Percentiles rank a stretch among this genome's conserved stretches.
phyloP scores from a whole-genome alignment of 1,284 basidiomycete species.

The Sanguinoderma infundibulare region DNA sequence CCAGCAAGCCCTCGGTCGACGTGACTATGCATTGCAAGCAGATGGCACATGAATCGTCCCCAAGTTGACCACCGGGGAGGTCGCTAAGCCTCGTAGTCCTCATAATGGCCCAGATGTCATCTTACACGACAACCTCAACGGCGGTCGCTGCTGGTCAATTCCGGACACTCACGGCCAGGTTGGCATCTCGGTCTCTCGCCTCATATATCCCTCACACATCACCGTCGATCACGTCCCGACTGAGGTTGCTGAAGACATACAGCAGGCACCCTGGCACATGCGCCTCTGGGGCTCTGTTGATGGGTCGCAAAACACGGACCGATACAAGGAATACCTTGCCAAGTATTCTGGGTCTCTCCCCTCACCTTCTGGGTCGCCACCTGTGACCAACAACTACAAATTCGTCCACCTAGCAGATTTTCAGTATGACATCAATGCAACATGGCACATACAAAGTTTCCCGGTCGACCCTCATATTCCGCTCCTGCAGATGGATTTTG shows the following conservation, averaged over 20 bases:
- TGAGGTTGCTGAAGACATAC: slow-evolving; percentile 4
- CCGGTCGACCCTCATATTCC: slow-evolving; percentile 4
- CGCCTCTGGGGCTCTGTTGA: slow-evolving; percentile 16
- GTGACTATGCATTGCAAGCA: not conserved
- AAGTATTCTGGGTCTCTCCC: not conserved
- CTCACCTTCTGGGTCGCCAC: not conserved
- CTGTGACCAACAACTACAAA: not conserved
- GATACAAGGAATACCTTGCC: not conserved
- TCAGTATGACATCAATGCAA: slow-evolving; percentile 8
- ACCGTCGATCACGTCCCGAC: slow-evolving; percentile 19
- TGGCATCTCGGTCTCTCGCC: not conserved
- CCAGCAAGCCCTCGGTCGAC: not conserved
- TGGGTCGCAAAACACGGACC: not conserved
- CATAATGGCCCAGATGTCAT: not conserved
- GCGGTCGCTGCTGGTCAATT: slow-evolving; percentile 11
- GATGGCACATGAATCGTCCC: not conserved
- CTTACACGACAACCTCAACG: slow-evolving; percentile 4
- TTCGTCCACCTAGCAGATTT: slow-evolving; percentile 10
- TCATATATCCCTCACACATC: slow-evolving; percentile 15
- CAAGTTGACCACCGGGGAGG: not conserved
- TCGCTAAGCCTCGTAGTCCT: not conserved
- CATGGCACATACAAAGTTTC: slow-evolving; percentile 10
- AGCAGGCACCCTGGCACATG: slow-evolving; percentile 12
- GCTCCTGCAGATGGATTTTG: slow-evolving; percentile 2
- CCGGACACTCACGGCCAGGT: slow-evolving; percentile 1